Base-by-base conservation (phyloP, 2,329 filamentous ascomycete genomes). In the Ophiostoma sp. region DNA sequence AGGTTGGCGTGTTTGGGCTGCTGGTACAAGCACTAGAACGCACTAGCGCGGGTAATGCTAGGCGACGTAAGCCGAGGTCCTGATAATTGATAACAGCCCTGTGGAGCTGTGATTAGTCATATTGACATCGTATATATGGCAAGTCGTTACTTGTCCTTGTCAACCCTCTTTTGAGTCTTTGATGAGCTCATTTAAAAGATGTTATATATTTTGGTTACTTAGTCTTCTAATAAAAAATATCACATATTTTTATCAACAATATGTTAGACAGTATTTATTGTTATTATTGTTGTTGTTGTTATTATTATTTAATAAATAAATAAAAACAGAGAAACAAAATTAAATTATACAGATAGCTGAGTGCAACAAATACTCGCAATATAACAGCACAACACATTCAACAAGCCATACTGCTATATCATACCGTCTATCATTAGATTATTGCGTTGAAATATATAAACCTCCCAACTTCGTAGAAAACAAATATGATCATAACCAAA, bases 11-110 rank as follows among this genome's bases (percentile, higher is more conserved):
- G 41, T 44, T 44, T 15, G 41, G 15, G 57, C n/a, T 54, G 48
- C n/a, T n/a, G 15, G 15, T 11, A 57, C 27, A 68, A 39, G 48
- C 48, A 39, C 67, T 39, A 62, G 27, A 62, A 62, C 27, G 27
- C 57, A 62, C 57, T 62, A 62, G 57, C 54, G 54, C 57, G 23
- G 27, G 57, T 27, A 33, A 33, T 27, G 15, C 23, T 27, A 62
- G 57, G 27, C 57, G 57, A 62, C 27, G 57, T n/a, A 57, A 17
- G 52, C 52, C 52, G 52, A 57, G 52, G 52, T 57, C 52, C 52
- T 17, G 3, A 31, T 1, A 31, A 31, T 4, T 27, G n/a, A 20
- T 44, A 17, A 57, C 52, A 57, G 52, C 52, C 52, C 52, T 57
- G 52, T 57, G 52, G 17, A 57, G 23, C 27, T 10, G n/a, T 54